Evolutionary conservation across 176 grass and related monocot species (phyloP), one percentile per base, ranked within the genome.

Genomic region (Elymus sibiricus): DNA sequence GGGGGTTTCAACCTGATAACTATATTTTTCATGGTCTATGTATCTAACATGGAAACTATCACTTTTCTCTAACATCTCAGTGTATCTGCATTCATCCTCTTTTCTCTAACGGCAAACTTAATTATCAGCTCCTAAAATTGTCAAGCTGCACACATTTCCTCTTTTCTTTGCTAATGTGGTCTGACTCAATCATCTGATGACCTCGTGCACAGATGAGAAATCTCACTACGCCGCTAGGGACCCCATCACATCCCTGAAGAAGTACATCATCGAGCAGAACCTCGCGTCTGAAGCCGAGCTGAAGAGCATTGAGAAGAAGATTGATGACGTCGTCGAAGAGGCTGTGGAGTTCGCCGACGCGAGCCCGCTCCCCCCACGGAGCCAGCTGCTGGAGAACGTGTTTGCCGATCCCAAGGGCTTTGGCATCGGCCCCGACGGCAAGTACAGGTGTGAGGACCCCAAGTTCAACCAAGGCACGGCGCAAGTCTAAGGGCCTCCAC

Each of bases 361-460:
- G 49, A 98, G 96, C 80, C 96, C 96, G 1, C 90, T 32, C 35
- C 96, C 96, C 55, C 96, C 93, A 22, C 86, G 93, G 66, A 98
- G 93, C 62, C 96, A 98, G 72, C 84, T 98, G 8, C 58, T 98
- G 44, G 96, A 98, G 72, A 95, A 95, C 16, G 96, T 98, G 27
- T 98, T 95, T 27, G 86, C 92, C 4, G 96, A 98, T 65, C 94
- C 97, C 47, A 99, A 90, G 55, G 97, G 97, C 46, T 99, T 99
- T n/a, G 97, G 97, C 65, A 95, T 99, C 2, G 97, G 97, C 12
- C 92, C 97, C 0, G 97, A 96, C 22, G 97, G 97, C 9, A 94
- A 90, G 86, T 99, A 99, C 71, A 79, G 97, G 39, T 99, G 97
- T 0, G 97, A 96, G 87, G 97, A 99, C 69, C 97, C 94, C 21